Percentiles rank a stretch among this genome's conserved stretches.
Conservation (phyloP, 192 early-diverging fungal species). For the Backusella psychrophila region DNA sequence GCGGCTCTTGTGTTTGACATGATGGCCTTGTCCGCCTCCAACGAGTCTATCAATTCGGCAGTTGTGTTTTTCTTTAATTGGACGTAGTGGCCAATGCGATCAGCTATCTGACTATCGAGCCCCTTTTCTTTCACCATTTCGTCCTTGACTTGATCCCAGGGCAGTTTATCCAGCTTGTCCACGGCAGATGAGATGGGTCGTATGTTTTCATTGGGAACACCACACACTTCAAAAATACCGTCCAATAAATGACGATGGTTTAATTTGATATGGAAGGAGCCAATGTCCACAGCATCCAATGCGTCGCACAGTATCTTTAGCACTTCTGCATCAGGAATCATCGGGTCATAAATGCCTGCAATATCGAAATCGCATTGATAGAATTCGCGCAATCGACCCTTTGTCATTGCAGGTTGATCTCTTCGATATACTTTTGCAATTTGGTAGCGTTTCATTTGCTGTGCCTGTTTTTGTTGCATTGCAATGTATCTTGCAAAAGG, state of each 20-base stretch:
- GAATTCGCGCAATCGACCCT: slow-evolving; percentile 97
- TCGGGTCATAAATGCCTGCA: slow-evolving; percentile 88
- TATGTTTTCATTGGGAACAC: slow-evolving; percentile 86
- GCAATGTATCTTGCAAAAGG: slow-evolving; percentile 96
- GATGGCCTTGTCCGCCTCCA: slow-evolving; percentile 64
- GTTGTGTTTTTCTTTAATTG: slow-evolving; percentile 60
- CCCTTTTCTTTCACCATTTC: slow-evolving; percentile 97
- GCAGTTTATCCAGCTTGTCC: slow-evolving; percentile 96
- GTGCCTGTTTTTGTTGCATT: slow-evolving; percentile 73
- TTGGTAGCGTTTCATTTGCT: slow-evolving; percentile 94
- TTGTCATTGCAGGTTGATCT: slow-evolving; percentile 96
- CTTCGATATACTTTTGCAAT: slow-evolving; percentile 98
- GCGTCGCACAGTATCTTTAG: slow-evolving; percentile 80
- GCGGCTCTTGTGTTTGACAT: slow-evolving; percentile 64
- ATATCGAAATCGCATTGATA: slow-evolving; percentile 99
- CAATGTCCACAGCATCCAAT: slow-evolving; percentile 77
- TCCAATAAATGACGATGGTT: slow-evolving; percentile 97
- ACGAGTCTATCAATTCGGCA: slow-evolving; percentile 68
- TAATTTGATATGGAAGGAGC: slow-evolving; percentile 87
- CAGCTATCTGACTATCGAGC: slow-evolving; percentile 69
- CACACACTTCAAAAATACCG: slow-evolving; percentile 94
- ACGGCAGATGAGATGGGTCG: slow-evolving; percentile 94
- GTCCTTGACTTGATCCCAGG: slow-evolving; percentile 90
- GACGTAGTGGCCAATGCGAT: slow-evolving; percentile 91
- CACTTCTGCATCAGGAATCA: slow-evolving; percentile 94